Conservation (phyloP, 1,284 basidiomycete genomes). For the Sutorius eximius region DNA sequence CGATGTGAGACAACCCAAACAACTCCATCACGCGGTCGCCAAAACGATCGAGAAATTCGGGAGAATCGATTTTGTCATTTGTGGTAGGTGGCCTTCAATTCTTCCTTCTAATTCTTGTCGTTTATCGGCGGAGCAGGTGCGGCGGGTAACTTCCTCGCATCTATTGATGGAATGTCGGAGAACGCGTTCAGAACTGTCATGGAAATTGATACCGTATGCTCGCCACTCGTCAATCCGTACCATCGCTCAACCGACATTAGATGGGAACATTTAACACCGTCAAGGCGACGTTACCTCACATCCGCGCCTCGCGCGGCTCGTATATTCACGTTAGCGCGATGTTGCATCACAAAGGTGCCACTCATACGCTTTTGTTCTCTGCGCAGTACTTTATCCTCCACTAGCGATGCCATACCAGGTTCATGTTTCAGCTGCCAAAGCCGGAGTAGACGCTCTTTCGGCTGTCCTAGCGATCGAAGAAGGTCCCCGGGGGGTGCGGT, state of each 20-base stretch:
- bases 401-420: constrained; percentile 85
- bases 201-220: constrained; percentile 85
- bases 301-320: constrained; percentile 73
- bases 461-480: constrained; percentile 89
- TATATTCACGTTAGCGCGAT: constrained; percentile 94
- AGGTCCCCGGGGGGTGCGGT: constrained; percentile 91
- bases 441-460: constrained; percentile 87
- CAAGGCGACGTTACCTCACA: constrained; percentile 80
- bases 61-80: constrained; percentile 92
- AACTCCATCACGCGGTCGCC: constrained; percentile 75
- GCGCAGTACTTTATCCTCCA: constrained; percentile 1
- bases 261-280: constrained; percentile 94
- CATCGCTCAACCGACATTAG: constrained; percentile 36
- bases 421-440: constrained; percentile 94
- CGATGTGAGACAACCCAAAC: constrained; percentile 81
- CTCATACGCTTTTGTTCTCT: not conserved
- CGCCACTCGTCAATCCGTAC: not conserved
- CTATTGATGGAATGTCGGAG: constrained; percentile 78
- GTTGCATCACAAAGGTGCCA: constrained; percentile 79
- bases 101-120: not conserved
- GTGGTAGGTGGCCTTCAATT: constrained; percentile 52
- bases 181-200: constrained; percentile 92
- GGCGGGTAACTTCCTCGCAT: constrained; percentile 87
- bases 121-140: constrained; percentile 54
- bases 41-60: constrained; percentile 80